These are phyloP conservation scores for Vitis hybrid DNA, from an alignment of 177 flowering plant species.

Conservation along the genomic window DNA sequence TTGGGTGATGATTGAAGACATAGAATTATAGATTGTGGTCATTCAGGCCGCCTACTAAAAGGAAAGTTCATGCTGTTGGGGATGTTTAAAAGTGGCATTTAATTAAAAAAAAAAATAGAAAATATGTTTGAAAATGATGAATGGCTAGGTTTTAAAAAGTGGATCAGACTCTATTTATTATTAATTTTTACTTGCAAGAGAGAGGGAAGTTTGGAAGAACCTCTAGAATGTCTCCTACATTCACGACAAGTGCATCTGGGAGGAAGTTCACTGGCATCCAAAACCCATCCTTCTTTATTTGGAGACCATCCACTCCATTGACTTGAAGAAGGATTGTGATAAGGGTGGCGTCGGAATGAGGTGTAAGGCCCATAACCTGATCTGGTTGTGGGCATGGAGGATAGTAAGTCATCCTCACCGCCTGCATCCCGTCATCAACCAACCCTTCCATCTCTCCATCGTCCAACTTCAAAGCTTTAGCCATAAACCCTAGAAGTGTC, in stretches of 20 bases:
- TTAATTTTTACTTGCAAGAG: no score
- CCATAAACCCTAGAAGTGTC: constrained; percentile 19
- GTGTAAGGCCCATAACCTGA: constrained; percentile 30
- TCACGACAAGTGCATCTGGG: constrained; percentile 36
- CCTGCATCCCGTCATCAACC: constrained; percentile 35
- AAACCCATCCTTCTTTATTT: constrained; percentile 36
- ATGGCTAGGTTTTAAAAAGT: no score
- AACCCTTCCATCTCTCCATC: constrained; percentile 18
- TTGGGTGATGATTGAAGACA: no score
- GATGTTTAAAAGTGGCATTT: no score
- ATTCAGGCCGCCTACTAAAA: no score
- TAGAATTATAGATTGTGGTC: no score
- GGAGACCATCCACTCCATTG: constrained; percentile 40
- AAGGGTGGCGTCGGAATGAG: constrained; percentile 43
- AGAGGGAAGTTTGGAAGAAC: constrained; percentile 7
- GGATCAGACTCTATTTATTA: no score
- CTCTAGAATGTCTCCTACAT: constrained; percentile 44
- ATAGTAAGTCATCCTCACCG: constrained; percentile 44
- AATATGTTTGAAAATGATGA: no score
- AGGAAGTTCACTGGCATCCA: constrained; percentile 44
- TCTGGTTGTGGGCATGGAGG: constrained; percentile 54
- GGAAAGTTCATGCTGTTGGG: no score
- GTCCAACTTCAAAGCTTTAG: constrained; percentile 22
- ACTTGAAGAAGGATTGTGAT: constrained; percentile 43
- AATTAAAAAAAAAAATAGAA: no score